Base-by-base conservation (phyloP, 169 alveolate genomes). In the Condylostoma magnum region DNA sequence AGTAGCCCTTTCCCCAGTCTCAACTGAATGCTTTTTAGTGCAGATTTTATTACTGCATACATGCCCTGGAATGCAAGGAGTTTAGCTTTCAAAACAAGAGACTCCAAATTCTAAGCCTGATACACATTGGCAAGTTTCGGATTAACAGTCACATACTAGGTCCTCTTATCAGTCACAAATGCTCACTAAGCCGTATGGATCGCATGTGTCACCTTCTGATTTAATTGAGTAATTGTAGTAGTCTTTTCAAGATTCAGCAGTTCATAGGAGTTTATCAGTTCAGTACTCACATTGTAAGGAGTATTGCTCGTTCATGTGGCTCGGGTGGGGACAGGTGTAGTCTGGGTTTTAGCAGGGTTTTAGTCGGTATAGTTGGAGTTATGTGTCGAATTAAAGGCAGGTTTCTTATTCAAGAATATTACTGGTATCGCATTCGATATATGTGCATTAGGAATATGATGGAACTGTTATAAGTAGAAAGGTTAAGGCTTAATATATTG, bases 271-370 rank as follows among this genome's bases (percentile, higher is more conserved):
- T 38, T 41, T 33, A 27, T 60, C 71, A 60, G 43, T 18, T 55
- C 71, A 60, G 30, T 60, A 60, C 31, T 60, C 71, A 60, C 71
- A 60, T 41, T 38, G 25, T 41, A 60, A 60, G 0, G 71, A 31
- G 28, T 33, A 36, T 8, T 33, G 28, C 43, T 33, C 25, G 18
- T 52, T 38, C 12, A 18, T 18, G 28, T 60, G 56, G 27, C 56
- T 38, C 22, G 71, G 71, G 30, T 60, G 71, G 31, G 71, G 71
- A 2, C 57, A 60, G 10, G 71, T 60, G 33, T 60, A 60, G 31
- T 60, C 43, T 60, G 43, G 12, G 18, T 27, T 1, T 30, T n/a
- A 31, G 3, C 68, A 55, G 10, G 48, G 15, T 31, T 55, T 12
- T 12, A 55, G n/a, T 15, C 20, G 27, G 27, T 55, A 55, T n/a